phyloP scores from a whole-genome alignment of 1,139 yeast species.

The Arxiozyma heterogenica region DNA sequence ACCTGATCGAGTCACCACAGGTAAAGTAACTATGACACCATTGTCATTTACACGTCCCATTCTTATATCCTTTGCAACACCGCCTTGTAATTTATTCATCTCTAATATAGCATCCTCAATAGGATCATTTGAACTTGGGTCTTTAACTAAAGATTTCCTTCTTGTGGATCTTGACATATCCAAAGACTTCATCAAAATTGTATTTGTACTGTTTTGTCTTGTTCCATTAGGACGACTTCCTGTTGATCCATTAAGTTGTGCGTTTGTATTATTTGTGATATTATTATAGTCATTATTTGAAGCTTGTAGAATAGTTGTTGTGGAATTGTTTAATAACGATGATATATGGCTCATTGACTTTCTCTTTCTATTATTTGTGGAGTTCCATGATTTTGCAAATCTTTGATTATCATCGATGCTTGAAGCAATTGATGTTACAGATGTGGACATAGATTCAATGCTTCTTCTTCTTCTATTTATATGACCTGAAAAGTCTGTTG shows the following conservation, averaged over 20 bases:
- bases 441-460: constrained; percentile 27
- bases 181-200: constrained; percentile 7
- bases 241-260: neutral
- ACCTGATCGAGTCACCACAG: constrained; percentile 20
- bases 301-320: neutral
- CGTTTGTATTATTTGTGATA: constrained; percentile 2
- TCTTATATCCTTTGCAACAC: constrained; percentile 6
- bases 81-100: constrained; percentile 23
- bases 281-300: constrained; percentile 1
- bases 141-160: constrained; percentile 21
- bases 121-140: constrained; percentile 16
- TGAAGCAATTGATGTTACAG: constrained; percentile 28
- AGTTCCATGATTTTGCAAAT: constrained; percentile 31
- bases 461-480: constrained; percentile 22
- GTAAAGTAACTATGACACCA: constrained; percentile 24
- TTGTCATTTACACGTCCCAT: constrained; percentile 22
- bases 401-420: constrained; percentile 29
- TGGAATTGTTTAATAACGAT: constrained; percentile 2
- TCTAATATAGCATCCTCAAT: constrained; percentile 24
- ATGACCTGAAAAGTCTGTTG: constrained; percentile 27
- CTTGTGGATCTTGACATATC: constrained; percentile 6
- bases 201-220: constrained; percentile 13
- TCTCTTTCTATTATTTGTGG: constrained; percentile 24
- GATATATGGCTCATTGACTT: constrained; percentile 24
- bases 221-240: neutral